Evolutionary conservation across 345 rosid genomes (phyloP), one percentile per base, ranked within the genome.

Genomic region (Capsella bursapastoris): DNA sequence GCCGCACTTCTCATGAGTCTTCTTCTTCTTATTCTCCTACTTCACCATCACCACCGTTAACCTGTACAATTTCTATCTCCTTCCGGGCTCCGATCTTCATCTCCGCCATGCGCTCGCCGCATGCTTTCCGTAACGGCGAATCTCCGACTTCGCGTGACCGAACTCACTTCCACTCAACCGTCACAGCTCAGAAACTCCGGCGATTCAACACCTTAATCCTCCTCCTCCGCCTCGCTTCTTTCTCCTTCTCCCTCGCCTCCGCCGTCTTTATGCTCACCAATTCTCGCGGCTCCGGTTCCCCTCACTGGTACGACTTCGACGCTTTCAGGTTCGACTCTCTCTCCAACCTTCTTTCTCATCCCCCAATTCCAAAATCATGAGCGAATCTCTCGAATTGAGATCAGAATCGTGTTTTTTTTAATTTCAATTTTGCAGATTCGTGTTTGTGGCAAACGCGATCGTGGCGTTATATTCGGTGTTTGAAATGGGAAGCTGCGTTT

Each of bases 261-360:
- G 79, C 96, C 56, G 81, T 91, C 78, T 94, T 94, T 86, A 91
- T 87, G 91, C 86, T 84, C 85, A 84, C 98, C 44, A 87, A 91
- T 80, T 83, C 83, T 12, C 81, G 89, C 12, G 89, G 86, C 57
- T 65, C 90, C 78, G 68, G 27, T 76, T 85, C 86, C 4, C 91
- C 86, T 61, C 86, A 58, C 74, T 95, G 97, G 99, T 86, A 75
- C 81, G 90, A 90, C 70, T 95, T 86, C 69, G 97, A 89, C 77
- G 98, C 97, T 52, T 90, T 87, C 90, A 88, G 98, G 97, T 93
- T 76, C 74, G 57, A 5, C 16, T 25, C 52, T 4, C 50, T 12
- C 5, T 3, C n/a, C 25, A 22, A 22, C 8, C 14, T 52, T 40
- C n/a, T 0, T 22, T 18, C 32, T 16, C 37, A 34, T 22, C 34